Conservation (phyloP, 1,284 basidiomycete species). For the Naganishia sp. region DNA sequence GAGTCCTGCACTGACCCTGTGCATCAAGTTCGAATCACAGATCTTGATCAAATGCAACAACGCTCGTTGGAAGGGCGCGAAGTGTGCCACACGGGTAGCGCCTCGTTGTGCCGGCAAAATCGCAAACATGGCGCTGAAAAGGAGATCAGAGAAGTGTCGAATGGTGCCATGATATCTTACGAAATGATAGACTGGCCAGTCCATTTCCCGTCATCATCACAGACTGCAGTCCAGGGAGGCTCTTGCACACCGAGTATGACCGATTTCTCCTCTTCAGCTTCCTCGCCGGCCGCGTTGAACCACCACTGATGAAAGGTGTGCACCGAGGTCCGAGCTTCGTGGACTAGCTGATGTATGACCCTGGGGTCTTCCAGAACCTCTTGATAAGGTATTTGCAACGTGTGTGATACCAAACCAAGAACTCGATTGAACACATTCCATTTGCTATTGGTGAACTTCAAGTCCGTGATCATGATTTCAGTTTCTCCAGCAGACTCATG, state of each 20-base stretch:
- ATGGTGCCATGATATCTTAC: background rate
- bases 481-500: background rate
- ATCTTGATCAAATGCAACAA: slow-evolving; percentile 4
- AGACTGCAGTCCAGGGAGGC: background rate
- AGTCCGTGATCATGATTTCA: background rate
- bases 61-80: slow-evolving; percentile 19
- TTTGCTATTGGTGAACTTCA: slow-evolving; percentile 11
- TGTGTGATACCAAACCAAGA: slow-evolving; percentile 9
- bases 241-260: background rate
- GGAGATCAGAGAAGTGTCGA: background rate
- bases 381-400: slow-evolving; percentile 4
- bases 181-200: slow-evolving; percentile 2
- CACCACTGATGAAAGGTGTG: slow-evolving; percentile 5
- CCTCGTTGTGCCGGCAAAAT: slow-evolving; percentile 1
- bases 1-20: background rate
- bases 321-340: slow-evolving; percentile 12
- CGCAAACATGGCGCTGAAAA: slow-evolving; percentile 4
- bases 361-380: slow-evolving; percentile 7
- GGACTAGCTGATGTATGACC: background rate
- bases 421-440: slow-evolving; percentile 22
- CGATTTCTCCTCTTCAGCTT: slow-evolving; percentile 4
- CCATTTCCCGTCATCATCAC: slow-evolving; percentile 14
- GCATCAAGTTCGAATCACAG: slow-evolving; percentile 2
- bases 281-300: background rate
- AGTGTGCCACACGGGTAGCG: background rate